Evolutionary conservation across 495 filamentous ascomycete genomes (phyloP).

Genomic region (Talaromyces adpressus): DNA sequence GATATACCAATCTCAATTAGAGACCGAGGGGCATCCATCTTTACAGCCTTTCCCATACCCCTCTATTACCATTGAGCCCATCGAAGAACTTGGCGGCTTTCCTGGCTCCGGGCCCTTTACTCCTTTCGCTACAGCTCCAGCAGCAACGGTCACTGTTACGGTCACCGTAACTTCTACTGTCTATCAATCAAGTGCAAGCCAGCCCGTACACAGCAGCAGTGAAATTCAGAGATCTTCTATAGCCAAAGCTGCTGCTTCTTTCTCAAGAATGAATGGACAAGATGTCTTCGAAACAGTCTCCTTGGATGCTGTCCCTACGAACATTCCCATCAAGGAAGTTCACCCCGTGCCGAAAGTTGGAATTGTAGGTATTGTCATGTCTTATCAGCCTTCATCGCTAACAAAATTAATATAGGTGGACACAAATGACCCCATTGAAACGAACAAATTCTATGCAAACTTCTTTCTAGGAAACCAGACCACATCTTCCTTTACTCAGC

Average conservation of each 20-base stretch:
- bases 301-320: slow-evolving; percentile 47
- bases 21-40: slow-evolving; percentile 34
- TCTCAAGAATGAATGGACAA: slow-evolving; percentile 24
- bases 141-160: slow-evolving; percentile 14
- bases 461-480: slow-evolving; percentile 74
- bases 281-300: slow-evolving; percentile 54
- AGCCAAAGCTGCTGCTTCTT: slow-evolving; percentile 27
- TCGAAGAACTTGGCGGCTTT: background rate
- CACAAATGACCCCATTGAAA: slow-evolving; percentile 52
- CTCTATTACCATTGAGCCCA: background rate
- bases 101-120: background rate
- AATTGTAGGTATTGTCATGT: slow-evolving; percentile 34
- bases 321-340: slow-evolving; percentile 42
- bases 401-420: slow-evolving; percentile 17
- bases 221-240: slow-evolving; percentile 3
- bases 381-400: slow-evolving; percentile 36
- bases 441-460: slow-evolving; percentile 92
- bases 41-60: slow-evolving; percentile 25
- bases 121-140: background rate
- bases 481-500: slow-evolving; percentile 70
- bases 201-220: slow-evolving; percentile 5
- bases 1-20: slow-evolving; percentile 32
- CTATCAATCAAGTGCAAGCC: background rate
- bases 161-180: slow-evolving; percentile 9
- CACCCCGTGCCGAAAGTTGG: slow-evolving; percentile 44